phyloP scores from a whole-genome alignment of 2,329 filamentous ascomycete genomes.

The Talaromyces sp. region DNA sequence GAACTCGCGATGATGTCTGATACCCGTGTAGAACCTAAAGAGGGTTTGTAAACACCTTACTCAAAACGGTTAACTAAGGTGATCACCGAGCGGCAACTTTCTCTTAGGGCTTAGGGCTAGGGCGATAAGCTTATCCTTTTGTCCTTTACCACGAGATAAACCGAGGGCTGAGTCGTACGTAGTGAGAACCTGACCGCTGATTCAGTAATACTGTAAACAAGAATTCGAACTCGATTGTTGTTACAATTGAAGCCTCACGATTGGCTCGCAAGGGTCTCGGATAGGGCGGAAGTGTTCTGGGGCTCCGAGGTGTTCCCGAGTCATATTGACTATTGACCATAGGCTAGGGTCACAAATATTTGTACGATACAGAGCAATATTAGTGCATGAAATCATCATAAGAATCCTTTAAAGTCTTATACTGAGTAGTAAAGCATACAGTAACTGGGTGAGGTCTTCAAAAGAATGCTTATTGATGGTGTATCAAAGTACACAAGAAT shows the following conservation, averaged over 20 bases:
- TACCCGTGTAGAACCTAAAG: not conserved
- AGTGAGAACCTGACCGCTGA: not conserved
- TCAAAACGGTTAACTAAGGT: not conserved
- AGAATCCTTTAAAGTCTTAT: too few relatives aligned
- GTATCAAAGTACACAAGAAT: not conserved
- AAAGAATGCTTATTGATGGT: not conserved
- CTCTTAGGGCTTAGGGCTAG: slow-evolving; percentile 15
- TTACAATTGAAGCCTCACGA: not conserved
- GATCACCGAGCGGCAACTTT: not conserved
- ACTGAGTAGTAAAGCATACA: too few relatives aligned
- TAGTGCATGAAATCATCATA: too few relatives aligned
- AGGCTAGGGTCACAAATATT: too few relatives aligned
- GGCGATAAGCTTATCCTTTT: not conserved
- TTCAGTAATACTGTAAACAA: not conserved
- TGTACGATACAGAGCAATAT: not conserved
- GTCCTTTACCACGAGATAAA: not conserved
- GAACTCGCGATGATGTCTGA: not conserved
- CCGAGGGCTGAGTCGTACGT: not conserved
- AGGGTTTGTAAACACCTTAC: not conserved
- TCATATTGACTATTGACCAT: not conserved
- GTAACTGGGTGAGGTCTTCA: too few relatives aligned
- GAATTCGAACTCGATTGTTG: not conserved
- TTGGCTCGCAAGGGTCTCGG: not conserved
- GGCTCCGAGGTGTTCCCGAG: not conserved
- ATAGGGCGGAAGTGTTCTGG: slow-evolving; percentile 10